Conservation (phyloP, 129 eudicot species). For the sunflower (Helianthus annuus) region HanXRQr2.0-SUNRISE NC_035441.2:159604687-159605186, state of each 20-base stretch:
- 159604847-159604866: constrained; percentile 39
- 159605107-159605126: constrained; percentile 29
- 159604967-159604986: constrained; percentile 50
- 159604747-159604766: constrained; percentile 14
- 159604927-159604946: constrained; percentile 38
- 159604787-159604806: constrained; percentile 36
- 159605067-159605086: constrained; percentile 33
- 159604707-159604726: constrained; percentile 42
- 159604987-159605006: constrained; percentile 18
- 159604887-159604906: constrained; percentile 44
- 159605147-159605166: neutral
- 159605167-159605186: neutral
- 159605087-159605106: constrained; percentile 33
- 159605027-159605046: constrained; percentile 23
- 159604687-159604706: constrained; percentile 43
- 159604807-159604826: constrained; percentile 38
- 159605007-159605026: constrained; percentile 27
- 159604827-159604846: constrained; percentile 18
- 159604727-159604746: constrained; percentile 24
- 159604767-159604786: constrained; percentile 23
- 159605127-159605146: constrained; percentile 4
- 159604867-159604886: constrained; percentile 46
- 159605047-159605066: constrained; percentile 27
- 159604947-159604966: constrained; percentile 31
- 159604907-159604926: constrained; percentile 47